Evolutionary conservation across 2,329 filamentous ascomycete species (phyloP).

Genomic region (Knoxdaviesia capensis): DNA sequence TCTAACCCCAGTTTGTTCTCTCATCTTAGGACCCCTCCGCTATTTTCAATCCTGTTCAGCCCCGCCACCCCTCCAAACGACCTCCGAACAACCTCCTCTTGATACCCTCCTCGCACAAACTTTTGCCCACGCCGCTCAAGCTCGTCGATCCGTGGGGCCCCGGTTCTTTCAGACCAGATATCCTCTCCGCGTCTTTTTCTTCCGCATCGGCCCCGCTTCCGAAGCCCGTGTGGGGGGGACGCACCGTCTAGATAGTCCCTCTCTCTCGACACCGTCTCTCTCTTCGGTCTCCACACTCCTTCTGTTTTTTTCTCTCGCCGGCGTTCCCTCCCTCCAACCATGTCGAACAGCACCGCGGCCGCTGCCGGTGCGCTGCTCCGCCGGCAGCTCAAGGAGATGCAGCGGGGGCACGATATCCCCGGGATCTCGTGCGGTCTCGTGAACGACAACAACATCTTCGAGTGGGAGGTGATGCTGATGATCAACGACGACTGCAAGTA

Average conservation of each 20-base stretch:
- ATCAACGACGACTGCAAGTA: conserved; percentile 85
- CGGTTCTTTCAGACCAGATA: not conserved
- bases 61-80: no score
- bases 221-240: no score
- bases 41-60: no score
- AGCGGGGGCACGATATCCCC: conserved; percentile 72
- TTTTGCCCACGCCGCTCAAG: no score
- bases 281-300: not conserved
- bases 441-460: conserved; percentile 71
- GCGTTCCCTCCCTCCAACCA: conserved; percentile 5
- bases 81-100: no score
- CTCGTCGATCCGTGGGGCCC: not conserved
- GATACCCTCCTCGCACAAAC: no score
- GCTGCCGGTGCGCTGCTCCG: conserved; percentile 55
- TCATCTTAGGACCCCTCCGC: no score
- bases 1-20: no score
- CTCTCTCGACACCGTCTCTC: not conserved
- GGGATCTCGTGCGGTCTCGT: conserved; percentile 87
- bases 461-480: conserved; percentile 99
- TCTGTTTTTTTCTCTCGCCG: not conserved
- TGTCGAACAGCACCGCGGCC: conserved; percentile 23
- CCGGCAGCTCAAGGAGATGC: conserved; percentile 87
- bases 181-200: no score
- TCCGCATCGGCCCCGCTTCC: no score
- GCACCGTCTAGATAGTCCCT: not conserved